Evolutionary conservation across 441 rosid species (phyloP).

Genomic region (Erodium moschatum): DNA sequence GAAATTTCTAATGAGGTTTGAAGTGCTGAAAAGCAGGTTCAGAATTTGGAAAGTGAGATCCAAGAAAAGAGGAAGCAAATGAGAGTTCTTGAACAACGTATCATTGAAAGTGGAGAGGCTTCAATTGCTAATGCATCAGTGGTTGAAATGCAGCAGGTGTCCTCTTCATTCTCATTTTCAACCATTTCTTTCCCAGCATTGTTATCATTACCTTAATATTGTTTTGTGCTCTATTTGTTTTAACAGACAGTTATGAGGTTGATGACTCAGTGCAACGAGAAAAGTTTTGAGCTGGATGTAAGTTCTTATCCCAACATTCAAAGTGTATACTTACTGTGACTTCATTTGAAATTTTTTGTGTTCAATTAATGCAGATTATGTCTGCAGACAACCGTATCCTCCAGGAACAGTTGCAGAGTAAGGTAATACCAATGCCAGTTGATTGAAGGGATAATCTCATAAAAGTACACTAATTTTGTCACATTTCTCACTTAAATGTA

Average conservation of each 20-base stretch:
- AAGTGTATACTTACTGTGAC: neutral
- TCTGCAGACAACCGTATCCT: conserved; percentile 91
- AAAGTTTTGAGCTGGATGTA: conserved; percentile 91
- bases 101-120: conserved; percentile 84
- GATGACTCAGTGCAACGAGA: conserved; percentile 89
- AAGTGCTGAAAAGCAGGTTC: conserved; percentile 41
- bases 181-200: neutral
- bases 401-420: conserved; percentile 82
- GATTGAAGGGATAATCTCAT: no score
- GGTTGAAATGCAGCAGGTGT: conserved; percentile 95
- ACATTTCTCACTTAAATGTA: no score
- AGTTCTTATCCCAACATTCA: conserved; percentile 16
- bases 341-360: neutral
- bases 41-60: conserved; percentile 77
- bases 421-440: conserved; percentile 35
- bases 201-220: neutral
- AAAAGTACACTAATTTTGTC: no score
- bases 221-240: conserved; percentile 19
- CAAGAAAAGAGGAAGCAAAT: conserved; percentile 88
- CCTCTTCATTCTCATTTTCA: conserved; percentile 8
- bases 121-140: conserved; percentile 81
- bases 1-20: conserved; percentile 5
- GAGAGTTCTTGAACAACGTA: conserved; percentile 70
- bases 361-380: conserved; percentile 53
- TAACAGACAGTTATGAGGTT: conserved; percentile 71